phyloP scores from a whole-genome alignment of 306 rosid genomes.

The Neltuma alba region DNA sequence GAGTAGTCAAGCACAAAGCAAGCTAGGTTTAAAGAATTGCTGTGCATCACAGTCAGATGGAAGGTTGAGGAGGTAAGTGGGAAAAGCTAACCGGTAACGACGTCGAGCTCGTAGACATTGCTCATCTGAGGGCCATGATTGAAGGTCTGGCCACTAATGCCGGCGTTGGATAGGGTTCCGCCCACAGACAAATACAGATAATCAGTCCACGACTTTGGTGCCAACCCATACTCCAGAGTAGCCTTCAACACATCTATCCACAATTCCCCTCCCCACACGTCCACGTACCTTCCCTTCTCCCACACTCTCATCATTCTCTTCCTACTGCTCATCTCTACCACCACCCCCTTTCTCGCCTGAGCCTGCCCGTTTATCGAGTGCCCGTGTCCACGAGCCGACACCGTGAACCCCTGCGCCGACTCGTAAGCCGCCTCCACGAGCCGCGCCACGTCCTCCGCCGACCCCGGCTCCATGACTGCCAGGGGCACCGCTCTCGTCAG shows the following conservation, averaged over 20 bases:
- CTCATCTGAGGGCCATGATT: slow-evolving; percentile 90
- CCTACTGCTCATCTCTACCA: slow-evolving; percentile 63
- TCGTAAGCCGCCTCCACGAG: slow-evolving; percentile 55
- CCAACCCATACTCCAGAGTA: slow-evolving; percentile 64
- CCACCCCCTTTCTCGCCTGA: slow-evolving; percentile 62
- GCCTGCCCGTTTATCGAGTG: slow-evolving; percentile 98
- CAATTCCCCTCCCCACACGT: slow-evolving; percentile 92
- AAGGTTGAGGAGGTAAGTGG: not conserved
- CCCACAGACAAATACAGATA: slow-evolving; percentile 91
- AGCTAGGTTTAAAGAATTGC: not conserved
- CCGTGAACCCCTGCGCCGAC: slow-evolving; percentile 45
- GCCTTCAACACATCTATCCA: slow-evolving; percentile 76
- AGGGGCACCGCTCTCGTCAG: slow-evolving; percentile 45
- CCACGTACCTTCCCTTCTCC: slow-evolving; percentile 62
- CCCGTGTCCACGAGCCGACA: slow-evolving; percentile 95
- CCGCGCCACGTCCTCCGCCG: slow-evolving; percentile 59
- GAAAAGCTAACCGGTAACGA: slow-evolving; percentile 74
- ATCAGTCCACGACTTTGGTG: slow-evolving; percentile 96
- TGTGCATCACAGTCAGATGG: slow-evolving; percentile 43
- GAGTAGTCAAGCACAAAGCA: too few relatives aligned
- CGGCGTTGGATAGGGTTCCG: slow-evolving; percentile 94
- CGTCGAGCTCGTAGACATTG: slow-evolving; percentile 82
- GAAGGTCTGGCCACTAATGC: slow-evolving; percentile 94
- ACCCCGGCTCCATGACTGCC: slow-evolving; percentile 68
- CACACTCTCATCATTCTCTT: slow-evolving; percentile 34